phyloP scores from a whole-genome alignment of 1,284 basidiomycete species.

The Kalmanozyma brasiliensis region DNA sequence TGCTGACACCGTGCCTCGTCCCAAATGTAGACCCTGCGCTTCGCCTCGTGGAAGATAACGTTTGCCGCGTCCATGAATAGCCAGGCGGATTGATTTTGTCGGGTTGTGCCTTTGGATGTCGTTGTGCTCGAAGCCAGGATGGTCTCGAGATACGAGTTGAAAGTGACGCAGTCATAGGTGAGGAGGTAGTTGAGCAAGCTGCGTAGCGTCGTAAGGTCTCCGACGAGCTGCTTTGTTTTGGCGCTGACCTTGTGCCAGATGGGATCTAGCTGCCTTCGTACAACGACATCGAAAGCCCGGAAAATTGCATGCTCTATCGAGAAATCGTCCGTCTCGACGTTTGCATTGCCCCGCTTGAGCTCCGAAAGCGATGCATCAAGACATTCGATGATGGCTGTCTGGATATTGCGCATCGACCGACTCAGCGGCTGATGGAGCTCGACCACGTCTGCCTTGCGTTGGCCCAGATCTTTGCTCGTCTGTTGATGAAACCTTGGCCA shows the following conservation, averaged over 20 bases:
- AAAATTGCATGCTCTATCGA: conserved; percentile 95
- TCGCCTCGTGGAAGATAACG: conserved; percentile 84
- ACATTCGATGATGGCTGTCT: conserved; percentile 91
- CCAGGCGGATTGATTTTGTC: conserved; percentile 80
- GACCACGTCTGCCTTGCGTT: conserved; percentile 82
- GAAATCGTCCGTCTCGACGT: conserved; percentile 92
- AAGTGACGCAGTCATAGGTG: conserved; percentile 89
- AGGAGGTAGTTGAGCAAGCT: conserved; percentile 86
- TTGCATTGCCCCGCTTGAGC: conserved; percentile 85
- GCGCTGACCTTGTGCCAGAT: conserved; percentile 97
- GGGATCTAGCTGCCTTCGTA: conserved; percentile 87
- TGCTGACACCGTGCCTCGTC: conserved; percentile 58
- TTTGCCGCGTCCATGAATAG: conserved; percentile 89
- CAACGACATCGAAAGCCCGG: conserved; percentile 88
- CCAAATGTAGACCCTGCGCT: conserved; percentile 79
- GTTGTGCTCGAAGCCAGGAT: conserved; percentile 79
- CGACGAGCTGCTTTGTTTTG: conserved; percentile 89
- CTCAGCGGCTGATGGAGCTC: conserved; percentile 90
- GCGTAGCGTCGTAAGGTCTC: conserved; percentile 85
- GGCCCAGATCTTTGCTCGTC: conserved; percentile 56
- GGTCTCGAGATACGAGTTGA: conserved; percentile 91
- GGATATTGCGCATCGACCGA: conserved; percentile 87
- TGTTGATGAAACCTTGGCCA: conserved; percentile 83
- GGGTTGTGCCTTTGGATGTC: conserved; percentile 50
- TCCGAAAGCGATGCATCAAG: conserved; percentile 91